phyloP scores from a whole-genome alignment of 2,329 filamentous ascomycete genomes.

The Emmonsiellopsis sp. region DNA sequence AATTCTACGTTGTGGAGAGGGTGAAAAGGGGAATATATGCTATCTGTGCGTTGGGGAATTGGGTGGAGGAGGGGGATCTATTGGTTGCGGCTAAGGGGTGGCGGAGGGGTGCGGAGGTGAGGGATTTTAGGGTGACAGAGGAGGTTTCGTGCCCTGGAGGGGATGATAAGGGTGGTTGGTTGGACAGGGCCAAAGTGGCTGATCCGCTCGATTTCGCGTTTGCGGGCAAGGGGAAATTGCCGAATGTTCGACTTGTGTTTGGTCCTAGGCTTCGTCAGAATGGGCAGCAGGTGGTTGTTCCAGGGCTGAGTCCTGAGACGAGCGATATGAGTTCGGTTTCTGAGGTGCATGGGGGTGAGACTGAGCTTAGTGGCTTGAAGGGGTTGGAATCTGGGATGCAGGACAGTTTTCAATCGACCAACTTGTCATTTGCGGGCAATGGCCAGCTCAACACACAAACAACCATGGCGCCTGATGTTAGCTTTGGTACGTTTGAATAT shows the following conservation, averaged over 20 bases:
- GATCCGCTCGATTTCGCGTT: constrained; percentile 17
- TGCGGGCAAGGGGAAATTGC: constrained; percentile 14
- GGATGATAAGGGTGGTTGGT: constrained; percentile 19
- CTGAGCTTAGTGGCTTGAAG: neutral
- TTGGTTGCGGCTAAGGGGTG: constrained; percentile 28
- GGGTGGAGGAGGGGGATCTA: constrained; percentile 29
- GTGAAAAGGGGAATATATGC: constrained; percentile 32
- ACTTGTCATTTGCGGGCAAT: neutral
- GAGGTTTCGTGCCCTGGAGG: neutral
- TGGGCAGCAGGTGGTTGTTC: neutral
- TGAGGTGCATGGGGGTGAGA: neutral
- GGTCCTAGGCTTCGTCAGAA: constrained; percentile 2
- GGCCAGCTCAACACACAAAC: neutral
- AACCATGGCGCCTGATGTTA: neutral
- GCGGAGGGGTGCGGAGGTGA: constrained; percentile 5
- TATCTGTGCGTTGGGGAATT: constrained; percentile 24
- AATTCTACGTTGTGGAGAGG: constrained; percentile 29
- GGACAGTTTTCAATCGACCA: neutral
- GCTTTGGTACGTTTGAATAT: neutral
- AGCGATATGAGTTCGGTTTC: neutral
- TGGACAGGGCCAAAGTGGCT: constrained; percentile 25
- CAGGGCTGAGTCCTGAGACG: neutral
- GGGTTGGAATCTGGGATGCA: neutral
- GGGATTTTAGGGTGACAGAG: no score
- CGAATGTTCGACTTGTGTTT: constrained; percentile 25